Conservation (phyloP, 2,329 filamentous ascomycete species). For the Monilinia vaccinii-corymbosi region DNA sequence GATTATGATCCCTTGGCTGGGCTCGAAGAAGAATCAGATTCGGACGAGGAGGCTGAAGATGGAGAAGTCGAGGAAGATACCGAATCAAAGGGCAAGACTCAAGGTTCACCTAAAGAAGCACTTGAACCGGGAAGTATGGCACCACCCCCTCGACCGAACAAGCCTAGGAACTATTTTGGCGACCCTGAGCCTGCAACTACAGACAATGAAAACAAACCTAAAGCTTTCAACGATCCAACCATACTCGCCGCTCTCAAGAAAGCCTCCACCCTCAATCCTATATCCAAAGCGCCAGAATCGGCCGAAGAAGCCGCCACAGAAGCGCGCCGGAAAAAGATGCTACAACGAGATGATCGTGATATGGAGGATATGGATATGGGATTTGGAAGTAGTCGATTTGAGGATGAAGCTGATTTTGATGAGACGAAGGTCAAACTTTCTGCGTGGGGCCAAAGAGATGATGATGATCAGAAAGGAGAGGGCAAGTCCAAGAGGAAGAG, state of each 20-base stretch:
- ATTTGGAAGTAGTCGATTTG: conserved; percentile 80
- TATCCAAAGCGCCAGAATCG: conserved; percentile 32
- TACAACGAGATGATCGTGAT: conserved; percentile 67
- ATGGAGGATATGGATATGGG: conserved; percentile 89
- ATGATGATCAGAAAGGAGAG: conserved; percentile 34
- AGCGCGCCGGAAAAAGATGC: conserved; percentile 63
- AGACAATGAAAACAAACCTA: conserved; percentile 31
- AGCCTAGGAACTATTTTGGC: conserved; percentile 53
- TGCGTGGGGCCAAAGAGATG: conserved; percentile 50
- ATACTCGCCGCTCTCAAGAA: conserved; percentile 80
- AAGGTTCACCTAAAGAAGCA: conserved; percentile 7
- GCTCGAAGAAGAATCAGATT: conserved; percentile 34
- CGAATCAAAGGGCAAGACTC: conserved; percentile 12
- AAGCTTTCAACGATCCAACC: conserved; percentile 61
- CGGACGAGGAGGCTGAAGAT: conserved; percentile 35
- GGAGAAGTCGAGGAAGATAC: conserved; percentile 33
- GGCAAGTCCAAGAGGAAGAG: conserved; percentile 55
- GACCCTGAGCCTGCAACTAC: conserved; percentile 41
- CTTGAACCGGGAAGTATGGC: conserved; percentile 32
- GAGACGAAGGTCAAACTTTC: conserved; percentile 57
- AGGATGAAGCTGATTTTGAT: conserved; percentile 79
- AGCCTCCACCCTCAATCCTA: conserved; percentile 56
- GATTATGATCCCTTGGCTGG: conserved; percentile 61
- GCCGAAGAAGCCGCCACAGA: conserved; percentile 47
- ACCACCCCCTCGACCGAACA: conserved; percentile 36